Evolutionary conservation across 495 filamentous ascomycete genomes (phyloP), one percentile per base, ranked within the genome.

Genomic region (Xylaria nigripes): DNA sequence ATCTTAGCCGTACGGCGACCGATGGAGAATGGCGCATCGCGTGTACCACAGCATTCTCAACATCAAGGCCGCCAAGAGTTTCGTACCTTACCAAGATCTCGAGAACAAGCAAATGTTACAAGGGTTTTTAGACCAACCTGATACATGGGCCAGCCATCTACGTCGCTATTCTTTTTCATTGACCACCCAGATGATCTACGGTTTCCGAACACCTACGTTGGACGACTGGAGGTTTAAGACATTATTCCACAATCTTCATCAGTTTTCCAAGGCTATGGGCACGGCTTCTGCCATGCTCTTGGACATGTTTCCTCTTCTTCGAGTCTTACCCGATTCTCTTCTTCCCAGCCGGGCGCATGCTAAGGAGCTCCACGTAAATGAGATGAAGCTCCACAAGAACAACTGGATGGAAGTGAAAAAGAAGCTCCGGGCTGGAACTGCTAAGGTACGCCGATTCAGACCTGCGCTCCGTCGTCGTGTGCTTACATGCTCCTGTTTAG

Each of bases 111-210:
- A 70, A 45, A 75, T 79, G 74, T 63, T 79, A 7, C 55, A 66
- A 47, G 75, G 72, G 25, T 58, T 79, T 41, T 57, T 75, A 6
- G 66, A 67, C 12, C 50, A 61, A 21, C 70, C 69, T 5, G 49
- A 76, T 47, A 15, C 60, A 47, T 67, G 76, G 61, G 54, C 76
- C n/a, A 65, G 76, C 45, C 72, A 79, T 56, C 73, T 81, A 43
- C 69, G 76, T 7, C 70, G 77, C 24, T 81, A 79, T 61, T 73
- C 76, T 24, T 75, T 75, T 51, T 68, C 77, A 0, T 67, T 81
- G 22, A 79, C 78, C 3, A 80, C 77, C 4, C 74, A 70, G 16
- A 81, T 82, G 74, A 70, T 78, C 15, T 82, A 75, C 49, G 78
- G 78, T 45, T 79, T 68, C 67, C 72, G 78, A 12, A 72, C 72